phyloP scores from a whole-genome alignment of 176 grass and related monocot species.

The Aegilops sharonensis region DNA sequence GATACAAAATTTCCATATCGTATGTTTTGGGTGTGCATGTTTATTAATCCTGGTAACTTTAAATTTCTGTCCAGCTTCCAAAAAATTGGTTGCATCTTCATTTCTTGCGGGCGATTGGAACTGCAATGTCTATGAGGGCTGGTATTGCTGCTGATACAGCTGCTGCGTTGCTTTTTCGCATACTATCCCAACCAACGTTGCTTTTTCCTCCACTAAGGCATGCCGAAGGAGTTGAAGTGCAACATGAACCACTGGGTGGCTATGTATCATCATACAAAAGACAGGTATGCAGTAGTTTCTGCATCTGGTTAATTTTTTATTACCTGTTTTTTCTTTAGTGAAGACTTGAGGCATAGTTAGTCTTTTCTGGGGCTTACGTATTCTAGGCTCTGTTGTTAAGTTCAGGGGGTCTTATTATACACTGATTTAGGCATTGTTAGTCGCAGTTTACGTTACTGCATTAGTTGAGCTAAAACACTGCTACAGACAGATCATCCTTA shows the following conservation, averaged over 20 bases:
- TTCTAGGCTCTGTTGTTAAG: neutral
- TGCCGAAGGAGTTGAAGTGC: constrained; percentile 82
- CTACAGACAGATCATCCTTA: neutral
- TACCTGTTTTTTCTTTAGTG: constrained; percentile 5
- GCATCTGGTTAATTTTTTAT: constrained; percentile 13
- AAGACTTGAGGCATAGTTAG: constrained; percentile 8
- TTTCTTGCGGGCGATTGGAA: constrained; percentile 94
- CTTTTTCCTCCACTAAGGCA: constrained; percentile 97
- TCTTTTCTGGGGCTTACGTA: neutral
- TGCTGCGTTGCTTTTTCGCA: constrained; percentile 94
- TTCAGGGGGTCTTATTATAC: neutral
- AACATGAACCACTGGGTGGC: constrained; percentile 82
- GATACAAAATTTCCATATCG: neutral
- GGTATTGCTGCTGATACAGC: constrained; percentile 93
- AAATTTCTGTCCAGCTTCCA: constrained; percentile 63
- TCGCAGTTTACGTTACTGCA: neutral
- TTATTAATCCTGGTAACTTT: constrained; percentile 21
- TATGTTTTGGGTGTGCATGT: constrained; percentile 10
- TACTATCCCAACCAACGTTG: constrained; percentile 89
- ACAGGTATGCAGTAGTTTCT: constrained; percentile 66
- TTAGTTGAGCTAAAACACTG: constrained; percentile 24
- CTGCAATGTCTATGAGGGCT: constrained; percentile 97
- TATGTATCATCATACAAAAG: constrained; percentile 92
- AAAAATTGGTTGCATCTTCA: constrained; percentile 99
- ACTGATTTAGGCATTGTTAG: neutral